Evolutionary conservation across 75 land plant species (phyloP), one percentile per base, ranked within the genome.

Genomic region (Picea glauca): DNA sequence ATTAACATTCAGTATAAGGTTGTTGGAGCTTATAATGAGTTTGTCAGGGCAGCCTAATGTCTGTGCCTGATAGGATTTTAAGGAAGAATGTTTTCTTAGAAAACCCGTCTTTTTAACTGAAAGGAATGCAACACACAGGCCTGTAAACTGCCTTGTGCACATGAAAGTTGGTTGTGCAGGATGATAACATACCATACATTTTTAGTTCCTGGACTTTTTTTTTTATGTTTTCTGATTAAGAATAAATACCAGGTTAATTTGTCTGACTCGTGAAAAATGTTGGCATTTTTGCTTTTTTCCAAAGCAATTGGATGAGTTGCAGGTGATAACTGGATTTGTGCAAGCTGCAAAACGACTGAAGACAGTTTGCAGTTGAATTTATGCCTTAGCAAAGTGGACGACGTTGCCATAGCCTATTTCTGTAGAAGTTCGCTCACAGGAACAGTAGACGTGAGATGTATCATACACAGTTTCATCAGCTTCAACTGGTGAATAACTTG

Each of bases 311-410:
- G 88, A 86, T 72, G 88, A 86, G 76, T 30, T 67, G 60, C 88
- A 84, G 76, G 88, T 86, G 58, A 86, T 86, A 64, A 84, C 83
- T 60, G 87, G 87, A 76, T 86, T 86, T 62, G 62, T 86, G 83
- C 86, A 86, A 58, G 86, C 88, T 62, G 88, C 86, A 12, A 86
- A 86, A 64, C 86, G 88, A 38, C 83, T 76, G 26, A 82, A 79
- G 78, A 79, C 81, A 17, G 78, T 79, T 30, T 79, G 81, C 62
- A 76, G 79, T 43, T 80, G 66, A 80, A 5, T 50, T 74, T 58
- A 14, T n/a, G 54, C 76, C 46, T 26, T 56, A 15, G 5, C 58
- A 23, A 70, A 40, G 23, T 46, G 21, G 35, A 23, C 20, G 54
- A 74, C 31, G 59, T 62, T 60, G 14, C 59, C 76, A 26, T 75